Evolutionary conservation across 1,284 basidiomycete genomes (phyloP), one percentile per base, ranked within the genome.

Genomic region (Chalciporus sp.): DNA sequence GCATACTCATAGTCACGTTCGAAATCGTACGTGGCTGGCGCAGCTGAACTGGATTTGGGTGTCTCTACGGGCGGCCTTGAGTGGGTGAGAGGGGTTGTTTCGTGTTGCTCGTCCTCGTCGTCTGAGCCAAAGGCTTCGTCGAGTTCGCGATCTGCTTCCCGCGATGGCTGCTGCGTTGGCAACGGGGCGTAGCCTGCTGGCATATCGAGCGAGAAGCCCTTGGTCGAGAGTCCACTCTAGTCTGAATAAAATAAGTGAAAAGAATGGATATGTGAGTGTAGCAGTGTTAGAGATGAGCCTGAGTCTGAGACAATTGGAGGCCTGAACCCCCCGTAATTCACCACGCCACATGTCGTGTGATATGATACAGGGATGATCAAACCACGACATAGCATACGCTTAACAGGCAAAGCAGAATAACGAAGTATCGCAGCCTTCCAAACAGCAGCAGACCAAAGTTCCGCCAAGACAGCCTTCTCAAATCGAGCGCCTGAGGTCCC

Each of bases 1-100:
- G 78, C 81, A 62, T 86, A 85, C 61, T 85, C 88, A 63, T 86
- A 89, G 63, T 91, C 88, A 27, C 90, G 78, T 68, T 93, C 91
- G 71, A 94, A 94, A 71, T 94, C 90, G 69, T 95, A 94, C 16
- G 71, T 65, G 16, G 74, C 76, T 29, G 77, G 70, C 11, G 42
- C 11, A 4, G 37, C n/a, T 9, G 56, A 5, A 26, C 33, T 50
- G 2, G 43, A 1, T 43, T 61, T 65, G 31, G 33, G 27, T 1
- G 35, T 12, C 28, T 50, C 53, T 7, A 33, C 7, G 46, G 41
- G 49, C 7, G 43, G 47, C 40, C 49, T 59, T 51, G 52, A 19
- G 47, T 48, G 58, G 35, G 52, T 49, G 49, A n/a, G 52, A 17
- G 49, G 57, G 26, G 72, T 67, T 29, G 75, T 69, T 47, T 79